A percentile compares a stretch with the other conserved stretches of the same genome.
phyloP scores from a whole-genome alignment of 768 basidiomycete species.

The Fibroporia radiculosa region DNA sequence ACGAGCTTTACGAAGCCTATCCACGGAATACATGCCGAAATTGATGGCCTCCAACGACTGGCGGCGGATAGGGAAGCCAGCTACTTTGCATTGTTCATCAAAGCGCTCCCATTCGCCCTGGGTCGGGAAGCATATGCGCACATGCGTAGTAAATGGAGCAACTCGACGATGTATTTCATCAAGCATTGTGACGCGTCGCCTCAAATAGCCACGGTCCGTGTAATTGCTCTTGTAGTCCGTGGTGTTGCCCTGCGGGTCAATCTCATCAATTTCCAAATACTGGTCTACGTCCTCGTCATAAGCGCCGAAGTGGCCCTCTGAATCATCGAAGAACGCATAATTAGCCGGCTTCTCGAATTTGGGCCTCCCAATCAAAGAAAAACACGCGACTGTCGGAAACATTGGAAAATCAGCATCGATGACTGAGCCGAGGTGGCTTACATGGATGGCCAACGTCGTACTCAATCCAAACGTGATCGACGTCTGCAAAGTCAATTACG shows the following conservation, averaged over 20 bases:
- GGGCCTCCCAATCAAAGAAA: constrained; percentile 60
- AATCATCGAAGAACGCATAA: constrained; percentile 36
- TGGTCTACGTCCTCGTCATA: not conserved
- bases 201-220: too few species aligned
- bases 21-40: constrained; percentile 42
- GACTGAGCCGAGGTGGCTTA: constrained; percentile 26
- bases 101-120: constrained; percentile 44
- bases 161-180: constrained; percentile 50
- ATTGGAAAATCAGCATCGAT: not conserved
- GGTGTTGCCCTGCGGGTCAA: not conserved
- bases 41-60: constrained; percentile 41
- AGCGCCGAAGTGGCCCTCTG: constrained; percentile 20
- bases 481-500: constrained; percentile 46
- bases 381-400: constrained; percentile 47
- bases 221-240: too few species aligned
- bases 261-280: not conserved
- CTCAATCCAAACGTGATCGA: constrained; percentile 53
- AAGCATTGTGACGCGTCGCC: constrained; percentile 49
- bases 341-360: constrained; percentile 55
- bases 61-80: constrained; percentile 29
- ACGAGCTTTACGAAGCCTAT: constrained; percentile 37
- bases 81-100: constrained; percentile 40
- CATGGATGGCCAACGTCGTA: constrained; percentile 56
- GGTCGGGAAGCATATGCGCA: constrained; percentile 55
- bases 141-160: constrained; percentile 63